Evolutionary conservation across 345 rosid species (phyloP).

Genomic region (Populus alba): DNA sequence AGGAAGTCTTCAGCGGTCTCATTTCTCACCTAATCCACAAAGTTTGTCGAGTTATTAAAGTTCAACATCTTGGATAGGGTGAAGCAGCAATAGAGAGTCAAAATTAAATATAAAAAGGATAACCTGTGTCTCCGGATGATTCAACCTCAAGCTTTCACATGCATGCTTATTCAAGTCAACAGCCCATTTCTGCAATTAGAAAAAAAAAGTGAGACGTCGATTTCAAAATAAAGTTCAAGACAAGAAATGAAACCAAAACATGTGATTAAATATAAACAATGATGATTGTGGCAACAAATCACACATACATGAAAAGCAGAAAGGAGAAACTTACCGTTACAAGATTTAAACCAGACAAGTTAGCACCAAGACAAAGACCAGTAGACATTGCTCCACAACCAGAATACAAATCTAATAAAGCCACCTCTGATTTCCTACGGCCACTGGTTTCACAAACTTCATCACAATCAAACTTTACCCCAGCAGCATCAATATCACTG

Average conservation of each 20-base stretch:
- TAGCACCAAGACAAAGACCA: slow-evolving; percentile 72
- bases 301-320: background rate
- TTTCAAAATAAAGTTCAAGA: background rate
- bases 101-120: background rate
- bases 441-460: slow-evolving; percentile 14
- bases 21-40: slow-evolving; percentile 54
- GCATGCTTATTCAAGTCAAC: slow-evolving; percentile 62
- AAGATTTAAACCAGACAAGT: slow-evolving; percentile 48
- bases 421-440: slow-evolving; percentile 22
- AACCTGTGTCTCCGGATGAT: slow-evolving; percentile 68
- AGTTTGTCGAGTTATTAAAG: background rate
- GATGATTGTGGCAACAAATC: too few relatives aligned
- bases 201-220: background rate
- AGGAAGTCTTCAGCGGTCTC: slow-evolving; percentile 62
- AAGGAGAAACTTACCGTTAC: slow-evolving; percentile 44
- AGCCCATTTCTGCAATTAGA: slow-evolving; percentile 60
- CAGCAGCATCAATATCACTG: slow-evolving; percentile 31
- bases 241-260: background rate
- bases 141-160: slow-evolving; percentile 49
- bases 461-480: slow-evolving; percentile 3
- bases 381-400: slow-evolving; percentile 96
- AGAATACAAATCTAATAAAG: slow-evolving; percentile 65
- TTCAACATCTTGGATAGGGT: background rate
- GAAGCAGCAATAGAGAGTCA: background rate
- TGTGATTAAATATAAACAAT: background rate